phyloP scores from a whole-genome alignment of 805 yeast species.

The Candida insectalens region DNA sequence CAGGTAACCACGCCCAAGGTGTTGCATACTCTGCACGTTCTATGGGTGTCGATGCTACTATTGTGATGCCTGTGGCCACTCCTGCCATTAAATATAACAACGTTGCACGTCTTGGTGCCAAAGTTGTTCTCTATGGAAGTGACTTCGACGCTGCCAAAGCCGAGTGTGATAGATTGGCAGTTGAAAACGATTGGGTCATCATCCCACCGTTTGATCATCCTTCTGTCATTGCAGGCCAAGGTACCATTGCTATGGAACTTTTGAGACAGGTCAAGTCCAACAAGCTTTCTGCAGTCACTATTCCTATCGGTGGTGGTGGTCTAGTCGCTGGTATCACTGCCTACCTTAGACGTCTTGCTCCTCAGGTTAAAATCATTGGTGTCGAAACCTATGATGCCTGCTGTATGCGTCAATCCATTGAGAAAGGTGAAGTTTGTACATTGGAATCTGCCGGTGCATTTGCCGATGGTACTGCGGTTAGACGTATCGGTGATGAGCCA shows the following conservation, averaged over 20 bases:
- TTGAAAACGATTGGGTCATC: constrained; percentile 66
- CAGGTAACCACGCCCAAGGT: constrained; percentile 99
- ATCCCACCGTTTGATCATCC: constrained; percentile 99
- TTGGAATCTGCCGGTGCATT: constrained; percentile 82
- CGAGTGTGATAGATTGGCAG: constrained; percentile 70
- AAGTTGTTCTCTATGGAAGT: constrained; percentile 87
- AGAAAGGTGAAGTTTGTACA: constrained; percentile 41
- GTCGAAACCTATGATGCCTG: constrained; percentile 96
- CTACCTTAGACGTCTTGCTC: constrained; percentile 89
- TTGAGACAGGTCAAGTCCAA: constrained; percentile 76
- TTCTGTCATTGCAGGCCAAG: constrained; percentile 97
- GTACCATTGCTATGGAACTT: constrained; percentile 91
- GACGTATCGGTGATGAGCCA: constrained; percentile 81
- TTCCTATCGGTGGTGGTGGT: constrained; percentile 98
- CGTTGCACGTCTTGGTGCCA: constrained; percentile 87
- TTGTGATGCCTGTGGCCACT: constrained; percentile 96
- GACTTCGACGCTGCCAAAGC: constrained; percentile 93
- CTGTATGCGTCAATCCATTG: constrained; percentile 70
- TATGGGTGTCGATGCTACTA: constrained; percentile 85
- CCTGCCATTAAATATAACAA: constrained; percentile 91
- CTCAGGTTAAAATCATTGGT: constrained; percentile 93
- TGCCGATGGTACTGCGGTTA: constrained; percentile 98
- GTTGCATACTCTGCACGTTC: constrained; percentile 88
- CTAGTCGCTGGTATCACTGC: constrained; percentile 84
- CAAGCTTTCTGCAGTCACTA: constrained; percentile 76